Base-by-base conservation (phyloP, 768 basidiomycete species). In the Phaeotremella skinneri region DNA sequence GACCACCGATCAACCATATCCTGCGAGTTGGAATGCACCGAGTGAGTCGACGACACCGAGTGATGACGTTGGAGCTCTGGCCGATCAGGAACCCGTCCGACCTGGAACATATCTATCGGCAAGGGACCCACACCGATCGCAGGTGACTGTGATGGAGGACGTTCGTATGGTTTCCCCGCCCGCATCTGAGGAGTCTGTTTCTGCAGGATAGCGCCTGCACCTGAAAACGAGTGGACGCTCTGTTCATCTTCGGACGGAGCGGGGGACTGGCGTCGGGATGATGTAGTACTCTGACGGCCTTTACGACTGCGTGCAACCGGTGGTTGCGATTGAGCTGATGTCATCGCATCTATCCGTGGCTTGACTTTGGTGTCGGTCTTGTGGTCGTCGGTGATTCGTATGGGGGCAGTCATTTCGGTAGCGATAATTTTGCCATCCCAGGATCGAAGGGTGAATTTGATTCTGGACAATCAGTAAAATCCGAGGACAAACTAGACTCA, bases 301-400 rank as follows among this genome's bases (percentile, higher is more conserved):
- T 66, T 69, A 17, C 66, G 58, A 43, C 58, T 41, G 25, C 68
- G 61, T 21, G 61, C 50, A 13, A 56, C 58, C 11, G 68, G 25
- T 3, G 66, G 56, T 54, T 62, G 64, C 16, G 63, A 47, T 32
- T 45, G 41, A n/a, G 52, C 45, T 2, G 56, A 58, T 7, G 64
- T 45, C 13, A 55, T n/a, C 11, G 49, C 50, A 7, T 61, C 63
- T 11, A 49, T 34, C 52, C 55, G 68, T 32, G 54, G 45, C 49
- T 68, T 67, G 16, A 56, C 50, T 49, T 68, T 72, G 45, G 57
- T 61, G 60, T 71, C 69, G 27, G 90, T 91, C 79, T 99, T 99
- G 80, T 99, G 96, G 77, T 99, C 96, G 79, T 99, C 96, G 1
- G 94, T 99, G 66, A 98, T 98, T 87, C 98, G 93, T 66, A 99